Evolutionary conservation across 257 asterid species (phyloP).

Genomic region (Anisodus tanguticus): DNA sequence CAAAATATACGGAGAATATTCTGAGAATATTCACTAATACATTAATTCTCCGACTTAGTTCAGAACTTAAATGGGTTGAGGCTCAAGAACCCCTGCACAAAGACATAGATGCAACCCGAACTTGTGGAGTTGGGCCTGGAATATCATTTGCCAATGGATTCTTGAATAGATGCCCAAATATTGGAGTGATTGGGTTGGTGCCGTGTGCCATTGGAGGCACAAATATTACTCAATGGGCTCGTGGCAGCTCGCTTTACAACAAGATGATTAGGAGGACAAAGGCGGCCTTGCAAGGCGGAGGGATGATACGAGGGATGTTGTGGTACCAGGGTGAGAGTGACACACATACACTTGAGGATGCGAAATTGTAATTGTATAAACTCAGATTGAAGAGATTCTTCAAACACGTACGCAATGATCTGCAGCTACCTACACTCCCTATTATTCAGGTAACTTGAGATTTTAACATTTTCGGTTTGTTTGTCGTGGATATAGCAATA

Average conservation of each 20-base stretch:
- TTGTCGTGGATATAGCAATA: no score
- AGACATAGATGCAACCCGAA: constrained; percentile 24
- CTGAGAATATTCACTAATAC: no score
- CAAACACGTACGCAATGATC: constrained; percentile 31
- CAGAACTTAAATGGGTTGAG: constrained; percentile 34
- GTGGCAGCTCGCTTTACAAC: constrained; percentile 34
- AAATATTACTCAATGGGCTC: constrained; percentile 41
- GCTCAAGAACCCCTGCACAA: constrained; percentile 46
- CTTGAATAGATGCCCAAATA: no score
- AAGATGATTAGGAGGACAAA: constrained; percentile 31
- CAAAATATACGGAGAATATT: no score
- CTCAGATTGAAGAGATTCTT: constrained; percentile 37
- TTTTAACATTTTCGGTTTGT: no score
- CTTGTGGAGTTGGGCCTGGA: no score
- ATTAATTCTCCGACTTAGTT: constrained; percentile 31
- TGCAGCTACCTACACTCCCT: constrained; percentile 32
- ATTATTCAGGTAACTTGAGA: constrained; percentile 35
- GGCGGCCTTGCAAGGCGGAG: constrained; percentile 29
- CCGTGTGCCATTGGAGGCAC: constrained; percentile 53
- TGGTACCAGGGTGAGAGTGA: constrained; percentile 56
- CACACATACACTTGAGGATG: background rate
- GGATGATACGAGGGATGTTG: constrained; percentile 36
- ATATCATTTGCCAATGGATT: no score
- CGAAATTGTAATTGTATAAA: constrained; percentile 34
- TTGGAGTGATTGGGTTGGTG: constrained; percentile 28